Conservation (phyloP, 129 eudicot genomes). For the Arctium lappa region DNA sequence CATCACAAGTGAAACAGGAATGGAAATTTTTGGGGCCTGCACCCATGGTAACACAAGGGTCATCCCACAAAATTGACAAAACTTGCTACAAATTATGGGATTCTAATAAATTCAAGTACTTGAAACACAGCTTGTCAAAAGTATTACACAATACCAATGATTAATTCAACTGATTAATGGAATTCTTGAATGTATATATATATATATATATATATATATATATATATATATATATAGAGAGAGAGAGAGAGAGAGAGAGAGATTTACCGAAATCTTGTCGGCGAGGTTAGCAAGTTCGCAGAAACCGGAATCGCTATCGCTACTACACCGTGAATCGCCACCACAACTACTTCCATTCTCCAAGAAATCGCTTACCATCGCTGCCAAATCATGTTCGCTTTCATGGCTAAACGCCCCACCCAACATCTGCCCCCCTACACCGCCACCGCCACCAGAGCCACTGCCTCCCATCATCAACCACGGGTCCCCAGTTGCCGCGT, state of each 20-base stretch:
- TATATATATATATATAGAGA: no score
- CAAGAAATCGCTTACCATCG: constrained; percentile 81
- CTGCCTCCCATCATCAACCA: constrained; percentile 49
- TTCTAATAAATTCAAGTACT: background rate
- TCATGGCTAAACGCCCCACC: constrained; percentile 60
- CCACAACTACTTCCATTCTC: constrained; percentile 77
- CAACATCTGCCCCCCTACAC: constrained; percentile 25
- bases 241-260: background rate
- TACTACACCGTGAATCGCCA: constrained; percentile 63
- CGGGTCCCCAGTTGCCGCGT: constrained; percentile 41
- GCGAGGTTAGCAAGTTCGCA: constrained; percentile 68
- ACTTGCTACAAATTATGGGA: background rate
- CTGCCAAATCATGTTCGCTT: constrained; percentile 86
- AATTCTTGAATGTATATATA: background rate
- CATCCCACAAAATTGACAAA: background rate
- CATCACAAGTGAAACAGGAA: background rate
- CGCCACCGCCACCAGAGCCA: constrained; percentile 36
- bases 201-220: no score
- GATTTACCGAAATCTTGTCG: constrained; percentile 67
- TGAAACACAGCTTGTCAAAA: background rate
- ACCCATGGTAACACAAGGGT: background rate
- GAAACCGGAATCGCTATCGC: constrained; percentile 83
- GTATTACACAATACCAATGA: constrained; percentile 4
- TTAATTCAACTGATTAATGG: background rate
- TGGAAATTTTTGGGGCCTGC: no score